phyloP scores from a whole-genome alignment of 2,329 filamentous ascomycete species.

The Metarhizium robertsii region DNA sequence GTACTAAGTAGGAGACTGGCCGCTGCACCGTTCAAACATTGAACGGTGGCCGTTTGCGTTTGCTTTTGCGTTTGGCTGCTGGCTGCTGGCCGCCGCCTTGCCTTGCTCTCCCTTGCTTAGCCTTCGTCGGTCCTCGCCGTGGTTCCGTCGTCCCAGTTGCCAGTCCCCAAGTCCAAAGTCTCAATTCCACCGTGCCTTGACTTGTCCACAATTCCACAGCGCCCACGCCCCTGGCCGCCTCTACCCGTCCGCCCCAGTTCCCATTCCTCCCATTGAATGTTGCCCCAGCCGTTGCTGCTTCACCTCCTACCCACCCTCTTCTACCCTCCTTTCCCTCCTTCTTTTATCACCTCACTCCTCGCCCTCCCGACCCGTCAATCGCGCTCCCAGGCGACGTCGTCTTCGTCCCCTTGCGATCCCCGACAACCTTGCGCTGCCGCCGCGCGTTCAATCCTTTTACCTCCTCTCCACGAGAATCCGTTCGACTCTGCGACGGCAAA shows the following conservation, averaged over 20 bases:
- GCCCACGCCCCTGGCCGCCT: not conserved
- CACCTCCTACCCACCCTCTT: slow-evolving; percentile 20
- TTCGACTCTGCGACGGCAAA: slow-evolving; percentile 17
- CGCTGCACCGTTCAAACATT: too few relatives aligned
- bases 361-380: slow-evolving; percentile 20
- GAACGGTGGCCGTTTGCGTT: too few relatives aligned
- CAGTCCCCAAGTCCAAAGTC: too few relatives aligned
- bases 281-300: slow-evolving; percentile 8
- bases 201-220: too few relatives aligned
- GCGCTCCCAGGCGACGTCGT: slow-evolving; percentile 22
- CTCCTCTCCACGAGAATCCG: slow-evolving; percentile 7
- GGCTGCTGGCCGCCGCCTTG: too few relatives aligned
- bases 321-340: slow-evolving; percentile 14
- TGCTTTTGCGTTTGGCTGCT: too few relatives aligned
- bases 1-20: too few relatives aligned
- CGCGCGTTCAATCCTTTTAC: slow-evolving; percentile 9
- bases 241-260: not conserved
- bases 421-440: slow-evolving; percentile 18
- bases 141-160: too few relatives aligned
- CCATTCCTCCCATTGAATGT: too few relatives aligned
- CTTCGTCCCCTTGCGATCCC: slow-evolving; percentile 19
- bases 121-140: too few relatives aligned
- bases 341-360: slow-evolving; percentile 15
- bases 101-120: too few relatives aligned
- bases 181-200: too few relatives aligned